Evolutionary conservation across 2,329 filamentous ascomycete species (phyloP).

Genomic region (Amauroascus niger): DNA sequence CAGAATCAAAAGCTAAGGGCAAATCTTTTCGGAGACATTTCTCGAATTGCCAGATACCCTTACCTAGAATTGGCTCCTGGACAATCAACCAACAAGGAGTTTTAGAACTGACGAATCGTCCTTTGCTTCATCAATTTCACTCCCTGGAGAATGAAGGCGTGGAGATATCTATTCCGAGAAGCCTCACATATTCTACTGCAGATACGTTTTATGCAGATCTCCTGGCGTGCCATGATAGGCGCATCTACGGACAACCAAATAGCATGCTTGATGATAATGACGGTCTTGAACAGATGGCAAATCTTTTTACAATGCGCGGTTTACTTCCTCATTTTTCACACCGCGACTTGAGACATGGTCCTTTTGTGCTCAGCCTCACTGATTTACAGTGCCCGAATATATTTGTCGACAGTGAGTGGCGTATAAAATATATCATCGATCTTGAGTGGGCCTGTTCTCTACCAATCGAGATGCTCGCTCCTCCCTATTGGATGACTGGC

Average conservation of each 20-base stretch:
- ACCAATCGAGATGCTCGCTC: constrained; percentile 22
- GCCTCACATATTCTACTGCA: constrained; percentile 20
- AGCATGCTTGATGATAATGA: background rate
- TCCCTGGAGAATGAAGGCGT: constrained; percentile 23
- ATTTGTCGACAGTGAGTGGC: constrained; percentile 22
- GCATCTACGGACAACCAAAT: constrained; percentile 25
- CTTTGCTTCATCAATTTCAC: constrained; percentile 19
- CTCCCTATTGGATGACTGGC: constrained; percentile 28
- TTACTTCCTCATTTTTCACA: constrained; percentile 9
- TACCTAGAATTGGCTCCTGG: constrained; percentile 19
- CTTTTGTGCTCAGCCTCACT: constrained; percentile 27
- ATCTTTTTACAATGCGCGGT: constrained; percentile 19
- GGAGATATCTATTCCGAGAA: constrained; percentile 20
- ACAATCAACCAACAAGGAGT: constrained; percentile 24
- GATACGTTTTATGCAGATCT: constrained; percentile 23
- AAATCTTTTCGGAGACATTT: no score
- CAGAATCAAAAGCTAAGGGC: no score
- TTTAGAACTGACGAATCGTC: constrained; percentile 20
- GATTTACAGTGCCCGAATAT: constrained; percentile 25
- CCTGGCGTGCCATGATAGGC: constrained; percentile 23
- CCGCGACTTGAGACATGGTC: constrained; percentile 15
- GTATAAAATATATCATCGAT: constrained; percentile 28
- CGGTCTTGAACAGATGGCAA: constrained; percentile 13
- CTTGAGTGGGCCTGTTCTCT: constrained; percentile 25
- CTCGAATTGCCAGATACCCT: no score